Conservation (phyloP, 805 yeast species). For the Candida tammaniensis region DNA sequence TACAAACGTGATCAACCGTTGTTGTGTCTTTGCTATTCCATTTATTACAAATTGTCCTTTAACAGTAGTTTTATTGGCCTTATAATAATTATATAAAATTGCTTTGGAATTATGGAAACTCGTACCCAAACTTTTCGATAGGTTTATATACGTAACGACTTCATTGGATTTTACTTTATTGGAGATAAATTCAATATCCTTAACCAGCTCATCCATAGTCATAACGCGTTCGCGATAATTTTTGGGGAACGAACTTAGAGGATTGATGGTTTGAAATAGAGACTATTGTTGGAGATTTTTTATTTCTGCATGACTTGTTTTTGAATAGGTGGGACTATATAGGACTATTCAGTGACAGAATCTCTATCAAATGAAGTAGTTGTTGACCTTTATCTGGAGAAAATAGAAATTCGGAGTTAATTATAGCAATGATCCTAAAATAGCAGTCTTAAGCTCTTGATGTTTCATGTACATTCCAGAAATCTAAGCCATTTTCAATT, state of each 20-base stretch:
- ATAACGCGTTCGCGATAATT: conserved; percentile 14
- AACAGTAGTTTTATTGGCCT: conserved; percentile 30
- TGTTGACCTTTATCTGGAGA: no score
- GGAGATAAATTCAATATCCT: conserved; percentile 31
- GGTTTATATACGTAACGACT: conserved; percentile 40
- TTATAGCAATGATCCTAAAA: no score
- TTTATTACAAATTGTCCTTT: conserved; percentile 41
- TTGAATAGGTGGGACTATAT: neutral
- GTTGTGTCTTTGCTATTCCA: conserved; percentile 30
- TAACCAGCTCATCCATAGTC: conserved; percentile 31
- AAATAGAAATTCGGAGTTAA: no score
- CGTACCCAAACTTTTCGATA: conserved; percentile 39
- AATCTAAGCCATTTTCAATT: no score
- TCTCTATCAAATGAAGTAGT: neutral
- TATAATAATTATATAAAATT: conserved; percentile 36
- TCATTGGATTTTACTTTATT: conserved; percentile 18
- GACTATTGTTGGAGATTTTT: no score
- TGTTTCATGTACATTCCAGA: no score
- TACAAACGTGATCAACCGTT: no score
- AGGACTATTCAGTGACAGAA: neutral
- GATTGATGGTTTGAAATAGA: no score
- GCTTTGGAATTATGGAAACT: conserved; percentile 38
- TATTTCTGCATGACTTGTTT: no score
- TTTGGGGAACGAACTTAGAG: conserved; percentile 4
- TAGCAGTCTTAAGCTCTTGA: no score